Conservation (phyloP, 2,329 filamentous ascomycete genomes). For the Aulographum hederae region DNA sequence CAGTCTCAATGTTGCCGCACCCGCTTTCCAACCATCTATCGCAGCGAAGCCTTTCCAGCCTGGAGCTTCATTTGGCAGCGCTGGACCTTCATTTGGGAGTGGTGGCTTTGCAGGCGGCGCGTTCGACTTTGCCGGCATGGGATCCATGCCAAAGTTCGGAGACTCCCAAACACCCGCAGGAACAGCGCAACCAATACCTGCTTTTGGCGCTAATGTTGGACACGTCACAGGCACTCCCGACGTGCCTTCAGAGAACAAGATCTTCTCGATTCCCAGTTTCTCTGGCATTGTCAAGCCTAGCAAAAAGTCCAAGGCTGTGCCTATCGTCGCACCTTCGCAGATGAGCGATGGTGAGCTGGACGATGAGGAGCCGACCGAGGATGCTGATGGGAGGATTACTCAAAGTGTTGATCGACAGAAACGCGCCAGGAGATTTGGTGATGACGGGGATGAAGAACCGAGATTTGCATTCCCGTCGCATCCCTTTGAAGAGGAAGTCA, state of each 20-base stretch:
- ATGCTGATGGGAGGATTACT: conserved; percentile 41
- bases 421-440: conserved; percentile 46
- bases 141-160: no score
- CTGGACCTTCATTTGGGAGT: no score
- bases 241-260: conserved; percentile 16
- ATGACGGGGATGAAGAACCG: conserved; percentile 55
- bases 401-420: conserved; percentile 55
- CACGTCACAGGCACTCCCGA: conserved; percentile 18
- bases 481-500: no score
- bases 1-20: conserved; percentile 51
- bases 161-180: conserved; percentile 7
- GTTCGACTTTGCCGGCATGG: conserved; percentile 16
- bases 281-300: conserved; percentile 44
- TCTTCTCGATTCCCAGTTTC: conserved; percentile 40
- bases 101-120: no score
- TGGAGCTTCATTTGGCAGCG: conserved; percentile 39
- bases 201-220: neutral
- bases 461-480: conserved; percentile 43
- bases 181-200: conserved; percentile 6
- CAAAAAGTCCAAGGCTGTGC: conserved; percentile 67
- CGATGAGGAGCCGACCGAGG: conserved; percentile 25
- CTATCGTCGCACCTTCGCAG: conserved; percentile 50
- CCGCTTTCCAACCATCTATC: conserved; percentile 46
- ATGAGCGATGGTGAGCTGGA: conserved; percentile 21
- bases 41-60: no score